phyloP scores from a whole-genome alignment of 305 asterid genomes.

The Fraxinus ornus region DNA sequence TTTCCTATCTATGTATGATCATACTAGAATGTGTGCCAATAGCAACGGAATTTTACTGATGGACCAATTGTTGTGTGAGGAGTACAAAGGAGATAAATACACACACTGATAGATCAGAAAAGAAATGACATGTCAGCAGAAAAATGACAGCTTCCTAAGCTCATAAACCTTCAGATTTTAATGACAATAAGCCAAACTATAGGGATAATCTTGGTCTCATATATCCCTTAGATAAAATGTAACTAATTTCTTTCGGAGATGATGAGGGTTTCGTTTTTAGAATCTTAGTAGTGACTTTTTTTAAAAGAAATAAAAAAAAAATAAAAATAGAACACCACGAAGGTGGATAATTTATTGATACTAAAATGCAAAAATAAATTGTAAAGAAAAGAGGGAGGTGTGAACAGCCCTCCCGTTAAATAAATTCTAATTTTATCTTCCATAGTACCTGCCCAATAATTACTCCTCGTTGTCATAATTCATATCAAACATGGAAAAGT shows the following conservation, averaged over 20 bases:
- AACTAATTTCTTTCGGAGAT: neutral
- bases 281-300: neutral
- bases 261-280: neutral
- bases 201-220: neutral
- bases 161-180: neutral
- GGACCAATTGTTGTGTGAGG: neutral
- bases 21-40: neutral
- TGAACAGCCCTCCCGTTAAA: no score
- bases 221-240: neutral
- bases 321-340: neutral
- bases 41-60: neutral
- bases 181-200: neutral
- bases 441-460: neutral
- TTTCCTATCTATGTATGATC: neutral
- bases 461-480: neutral
- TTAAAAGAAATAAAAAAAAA: no score
- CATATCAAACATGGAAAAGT: neutral
- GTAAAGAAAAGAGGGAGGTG: neutral
- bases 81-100: neutral
- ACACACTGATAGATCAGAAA: neutral
- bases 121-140: neutral
- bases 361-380: neutral
- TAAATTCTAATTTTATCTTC: neutral
- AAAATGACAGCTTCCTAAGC: neutral
- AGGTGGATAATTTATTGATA: neutral